These are phyloP conservation scores for Schizopora paradoxa DNA, from an alignment of 1,284 basidiomycete species.

Conservation along the genomic window DNA sequence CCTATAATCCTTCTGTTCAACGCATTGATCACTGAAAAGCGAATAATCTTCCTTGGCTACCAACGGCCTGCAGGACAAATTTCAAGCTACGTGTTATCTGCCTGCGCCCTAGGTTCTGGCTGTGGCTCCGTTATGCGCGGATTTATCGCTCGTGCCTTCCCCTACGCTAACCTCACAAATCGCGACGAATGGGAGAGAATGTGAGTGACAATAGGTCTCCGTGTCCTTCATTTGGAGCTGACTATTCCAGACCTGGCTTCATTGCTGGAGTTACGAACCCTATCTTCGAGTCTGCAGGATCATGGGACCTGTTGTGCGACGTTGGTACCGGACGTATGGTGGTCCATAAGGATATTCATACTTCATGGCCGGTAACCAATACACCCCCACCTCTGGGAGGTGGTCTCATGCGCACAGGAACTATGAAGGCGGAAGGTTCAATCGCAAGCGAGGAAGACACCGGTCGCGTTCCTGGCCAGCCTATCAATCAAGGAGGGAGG, in stretches of 20 bases:
- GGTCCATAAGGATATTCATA: conserved; percentile 78
- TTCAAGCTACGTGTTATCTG: conserved; percentile 86
- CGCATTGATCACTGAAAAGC: conserved; percentile 88
- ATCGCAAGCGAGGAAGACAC: conserved; percentile 59
- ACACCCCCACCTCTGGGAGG: conserved; percentile 35
- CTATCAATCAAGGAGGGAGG: conserved; percentile 31
- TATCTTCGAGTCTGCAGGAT: conserved; percentile 81
- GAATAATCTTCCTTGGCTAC: conserved; percentile 91
- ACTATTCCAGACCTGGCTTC: conserved; percentile 64
- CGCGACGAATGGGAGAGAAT: conserved; percentile 86
- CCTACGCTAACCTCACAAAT: conserved; percentile 87
- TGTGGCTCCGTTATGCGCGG: conserved; percentile 82
- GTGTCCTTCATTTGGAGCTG: conserved; percentile 3
- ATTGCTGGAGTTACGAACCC: conserved; percentile 97
- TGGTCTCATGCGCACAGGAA: conserved; percentile 47
- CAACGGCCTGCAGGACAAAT: conserved; percentile 83
- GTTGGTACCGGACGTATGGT: conserved; percentile 82
- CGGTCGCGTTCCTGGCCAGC: conserved; percentile 36
- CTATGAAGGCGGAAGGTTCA: conserved; percentile 57
- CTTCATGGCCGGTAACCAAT: conserved; percentile 45
- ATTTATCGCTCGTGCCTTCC: conserved; percentile 86
- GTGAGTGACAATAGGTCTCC: conserved; percentile 57
- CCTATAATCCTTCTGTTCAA: conserved; percentile 95
- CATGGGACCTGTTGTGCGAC: conserved; percentile 93
- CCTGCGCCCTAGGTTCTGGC: conserved; percentile 88